Evolutionary conservation across 2,329 filamentous ascomycete genomes (phyloP), one percentile per base, ranked within the genome.

Genomic region (Trichoderma sp.): DNA sequence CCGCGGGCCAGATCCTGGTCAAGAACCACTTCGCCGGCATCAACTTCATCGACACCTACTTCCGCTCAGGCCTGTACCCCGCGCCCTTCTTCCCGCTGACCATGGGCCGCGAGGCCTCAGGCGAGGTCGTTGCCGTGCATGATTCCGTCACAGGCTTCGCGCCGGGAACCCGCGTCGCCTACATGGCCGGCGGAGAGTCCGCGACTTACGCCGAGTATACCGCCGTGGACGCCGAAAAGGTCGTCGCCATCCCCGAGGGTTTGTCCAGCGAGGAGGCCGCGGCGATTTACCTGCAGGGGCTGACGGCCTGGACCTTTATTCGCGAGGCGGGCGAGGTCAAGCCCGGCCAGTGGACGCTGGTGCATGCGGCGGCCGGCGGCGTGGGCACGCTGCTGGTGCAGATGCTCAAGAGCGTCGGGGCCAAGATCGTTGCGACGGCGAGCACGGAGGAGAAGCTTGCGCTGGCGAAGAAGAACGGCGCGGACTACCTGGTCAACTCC

Each of bases 41-140:
- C 70, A 97, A 97, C 80, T 97, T 87, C 80, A 96, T 97, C 74
- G 94, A 97, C 79, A 97, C 83, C 45, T 97, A 97, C 81, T 96
- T 94, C 86, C 92, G 94, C 77, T 88, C 86, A 13, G 94, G 94
- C 12, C 86, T 97, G 60, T 97, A 97, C 83, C 81, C 84, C 12
- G 82, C 89, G 1, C 84, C 90, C 0, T 53, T 69, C 2, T 88
- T 91, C 73, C 94, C 93, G 5, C 86, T 91, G 73, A 89, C 90
- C 60, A 89, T 94, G 22, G 93, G 94, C 70, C 90, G 90, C 73
- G 94, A 97, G 82, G 92, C 85, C 68, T 86, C 88, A 68, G 93
- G 94, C 69, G 88, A 85, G 48, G 81, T 97, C 70, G 87, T 89
- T 48, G 83, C 89, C 32, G 75, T 87, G 2, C 87, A 88, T 22